phyloP scores from a whole-genome alignment of 805 yeast species.

The Saturnispora serradocipensis region DNA sequence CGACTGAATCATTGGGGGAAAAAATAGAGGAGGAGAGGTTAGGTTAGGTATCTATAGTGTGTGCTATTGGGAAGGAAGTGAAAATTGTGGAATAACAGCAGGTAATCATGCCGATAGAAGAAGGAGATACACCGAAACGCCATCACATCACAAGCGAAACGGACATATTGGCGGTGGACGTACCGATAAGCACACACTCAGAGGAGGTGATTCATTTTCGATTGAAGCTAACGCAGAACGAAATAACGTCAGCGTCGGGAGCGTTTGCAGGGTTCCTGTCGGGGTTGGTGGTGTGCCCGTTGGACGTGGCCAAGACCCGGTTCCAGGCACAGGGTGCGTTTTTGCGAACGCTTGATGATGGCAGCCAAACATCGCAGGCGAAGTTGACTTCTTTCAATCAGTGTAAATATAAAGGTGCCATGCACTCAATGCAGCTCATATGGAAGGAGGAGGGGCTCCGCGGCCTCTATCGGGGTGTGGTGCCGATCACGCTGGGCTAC shows the following conservation, averaged over 20 bases:
- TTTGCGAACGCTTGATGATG: conserved; percentile 15
- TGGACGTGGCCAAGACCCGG: conserved; percentile 92
- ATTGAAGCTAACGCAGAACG: conserved; percentile 18
- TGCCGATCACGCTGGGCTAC: conserved; percentile 89
- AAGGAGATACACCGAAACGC: conserved; percentile 8
- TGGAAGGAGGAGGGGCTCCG: conserved; percentile 66
- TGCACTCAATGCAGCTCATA: conserved; percentile 58
- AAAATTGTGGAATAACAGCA: not conserved
- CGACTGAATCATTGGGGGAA: not conserved
- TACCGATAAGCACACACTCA: conserved; percentile 12
- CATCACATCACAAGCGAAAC: conserved; percentile 12
- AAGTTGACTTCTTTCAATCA: conserved; percentile 13
- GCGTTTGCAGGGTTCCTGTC: conserved; percentile 90
- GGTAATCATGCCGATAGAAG: not conserved
- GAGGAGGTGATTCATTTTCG: conserved; percentile 10
- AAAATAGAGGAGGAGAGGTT: not conserved
- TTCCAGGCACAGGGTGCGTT: conserved; percentile 81
- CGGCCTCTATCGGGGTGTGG: conserved; percentile 84
- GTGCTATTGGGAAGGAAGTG: not conserved
- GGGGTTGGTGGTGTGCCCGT: conserved; percentile 86
- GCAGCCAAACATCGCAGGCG: conserved; percentile 3
- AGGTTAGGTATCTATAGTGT: not conserved
- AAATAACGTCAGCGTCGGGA: conserved; percentile 75
- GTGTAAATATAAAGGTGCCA: conserved; percentile 45
- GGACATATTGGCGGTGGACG: conserved; percentile 12